phyloP scores from a whole-genome alignment of 1,139 yeast species.

The Sugiyamaella novakii region DNA sequence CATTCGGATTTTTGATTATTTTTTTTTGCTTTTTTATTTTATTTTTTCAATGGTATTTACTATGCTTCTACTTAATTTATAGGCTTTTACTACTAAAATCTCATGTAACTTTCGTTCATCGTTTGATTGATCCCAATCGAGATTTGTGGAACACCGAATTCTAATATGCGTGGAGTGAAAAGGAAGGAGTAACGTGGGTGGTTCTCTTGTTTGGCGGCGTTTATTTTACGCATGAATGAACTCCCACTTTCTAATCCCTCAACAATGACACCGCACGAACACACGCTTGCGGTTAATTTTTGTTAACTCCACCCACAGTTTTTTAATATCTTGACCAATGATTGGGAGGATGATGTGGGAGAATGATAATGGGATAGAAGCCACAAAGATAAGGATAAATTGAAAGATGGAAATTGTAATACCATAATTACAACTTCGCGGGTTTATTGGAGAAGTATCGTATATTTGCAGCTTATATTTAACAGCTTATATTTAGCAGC shows the following conservation, averaged over 20 bases:
- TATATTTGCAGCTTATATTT: too few species aligned
- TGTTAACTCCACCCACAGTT: not conserved
- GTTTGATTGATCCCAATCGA: conserved; percentile 7
- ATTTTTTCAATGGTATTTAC: not conserved
- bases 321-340: not conserved
- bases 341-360: not conserved
- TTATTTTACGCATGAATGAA: not conserved
- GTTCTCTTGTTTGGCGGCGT: not conserved
- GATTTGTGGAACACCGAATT: not conserved
- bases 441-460: not conserved
- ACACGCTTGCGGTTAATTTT: not conserved
- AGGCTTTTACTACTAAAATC: too few species aligned
- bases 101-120: not conserved
- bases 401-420: too few species aligned
- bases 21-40: conserved; percentile 7
- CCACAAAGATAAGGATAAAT: too few species aligned
- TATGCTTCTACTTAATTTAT: not conserved
- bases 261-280: too few species aligned
- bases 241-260: too few species aligned
- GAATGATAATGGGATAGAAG: too few species aligned
- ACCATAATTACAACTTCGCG: not conserved
- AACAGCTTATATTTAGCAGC: too few species aligned
- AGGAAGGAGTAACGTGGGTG: too few species aligned
- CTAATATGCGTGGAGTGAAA: not conserved
- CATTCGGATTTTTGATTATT: conserved; percentile 4